These are phyloP conservation scores for Betula pendula DNA, from an alignment of 306 rosid species.

Conservation along the genomic window DNA sequence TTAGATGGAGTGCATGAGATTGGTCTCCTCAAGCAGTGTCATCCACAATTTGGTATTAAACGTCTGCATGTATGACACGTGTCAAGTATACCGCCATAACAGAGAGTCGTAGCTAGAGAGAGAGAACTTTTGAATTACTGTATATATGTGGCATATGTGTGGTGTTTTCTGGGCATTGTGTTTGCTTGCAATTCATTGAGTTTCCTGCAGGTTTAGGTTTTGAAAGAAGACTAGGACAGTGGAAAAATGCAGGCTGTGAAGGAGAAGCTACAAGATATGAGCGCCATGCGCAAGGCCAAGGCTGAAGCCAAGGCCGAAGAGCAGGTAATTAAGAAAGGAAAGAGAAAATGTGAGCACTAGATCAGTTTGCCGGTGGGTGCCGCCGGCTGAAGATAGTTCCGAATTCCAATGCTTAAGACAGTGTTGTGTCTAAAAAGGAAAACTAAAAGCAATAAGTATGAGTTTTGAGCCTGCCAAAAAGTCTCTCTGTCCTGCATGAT, in stretches of 20 bases:
- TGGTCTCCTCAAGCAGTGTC: background rate
- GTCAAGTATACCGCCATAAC: background rate
- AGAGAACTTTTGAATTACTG: background rate
- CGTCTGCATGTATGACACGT: slow-evolving; percentile 2
- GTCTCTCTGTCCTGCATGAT: too few species aligned
- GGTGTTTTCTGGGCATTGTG: background rate
- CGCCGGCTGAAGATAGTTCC: too few species aligned
- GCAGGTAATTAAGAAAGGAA: slow-evolving; percentile 38
- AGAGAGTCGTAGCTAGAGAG: background rate
- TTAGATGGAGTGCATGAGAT: background rate
- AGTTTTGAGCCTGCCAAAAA: too few species aligned
- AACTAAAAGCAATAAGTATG: too few species aligned
- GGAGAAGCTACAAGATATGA: slow-evolving; percentile 59
- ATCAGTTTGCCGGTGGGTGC: background rate
- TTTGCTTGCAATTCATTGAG: background rate
- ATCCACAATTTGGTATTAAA: slow-evolving; percentile 1
- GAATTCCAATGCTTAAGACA: too few species aligned
- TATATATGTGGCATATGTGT: slow-evolving; percentile 19
- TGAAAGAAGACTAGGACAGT: background rate
- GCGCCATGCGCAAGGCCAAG: slow-evolving; percentile 56
- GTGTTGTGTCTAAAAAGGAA: too few species aligned
- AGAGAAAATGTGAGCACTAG: too few species aligned
- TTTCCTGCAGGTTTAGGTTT: background rate
- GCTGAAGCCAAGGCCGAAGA: slow-evolving; percentile 72
- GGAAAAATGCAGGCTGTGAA: slow-evolving; percentile 68